Percentiles rank a stretch among this genome's conserved stretches.
Evolutionary conservation across 139 green algal species (phyloP).

Genomic region (Nannochloris sp.): DNA sequence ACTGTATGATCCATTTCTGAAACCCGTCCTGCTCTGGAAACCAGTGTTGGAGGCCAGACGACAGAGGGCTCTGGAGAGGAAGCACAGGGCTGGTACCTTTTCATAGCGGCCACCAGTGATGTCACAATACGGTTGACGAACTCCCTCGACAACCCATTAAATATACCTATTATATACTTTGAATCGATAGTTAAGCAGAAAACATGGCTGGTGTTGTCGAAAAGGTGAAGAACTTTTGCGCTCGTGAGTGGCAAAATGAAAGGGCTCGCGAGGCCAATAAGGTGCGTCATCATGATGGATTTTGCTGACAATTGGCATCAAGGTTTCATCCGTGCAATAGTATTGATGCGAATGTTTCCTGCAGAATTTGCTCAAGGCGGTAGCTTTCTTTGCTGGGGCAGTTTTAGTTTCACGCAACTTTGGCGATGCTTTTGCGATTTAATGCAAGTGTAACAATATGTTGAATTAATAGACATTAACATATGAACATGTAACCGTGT

Average conservation of each 20-base stretch:
- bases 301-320: too few species aligned
- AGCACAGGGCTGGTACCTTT: background rate
- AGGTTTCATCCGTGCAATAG: background rate
- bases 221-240: constrained; percentile 4
- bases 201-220: background rate
- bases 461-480: background rate
- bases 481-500: background rate
- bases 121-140: too few species aligned
- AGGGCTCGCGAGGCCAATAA: constrained; percentile 12
- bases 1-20: constrained; percentile 21
- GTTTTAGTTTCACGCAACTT: constrained; percentile 30
- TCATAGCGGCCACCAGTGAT: too few species aligned
- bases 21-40: constrained; percentile 42
- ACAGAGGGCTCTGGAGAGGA: background rate
- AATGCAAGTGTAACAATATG: background rate
- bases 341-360: background rate
- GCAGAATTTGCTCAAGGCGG: constrained; percentile 30
- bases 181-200: background rate
- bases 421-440: constrained; percentile 26
- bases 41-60: constrained; percentile 19
- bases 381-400: constrained; percentile 29
- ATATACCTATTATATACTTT: too few species aligned
- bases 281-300: constrained; percentile 3
- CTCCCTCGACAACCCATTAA: too few species aligned
- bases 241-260: constrained; percentile 20